phyloP scores from a whole-genome alignment of 768 basidiomycete species.

The Lepiota venenata region DNA sequence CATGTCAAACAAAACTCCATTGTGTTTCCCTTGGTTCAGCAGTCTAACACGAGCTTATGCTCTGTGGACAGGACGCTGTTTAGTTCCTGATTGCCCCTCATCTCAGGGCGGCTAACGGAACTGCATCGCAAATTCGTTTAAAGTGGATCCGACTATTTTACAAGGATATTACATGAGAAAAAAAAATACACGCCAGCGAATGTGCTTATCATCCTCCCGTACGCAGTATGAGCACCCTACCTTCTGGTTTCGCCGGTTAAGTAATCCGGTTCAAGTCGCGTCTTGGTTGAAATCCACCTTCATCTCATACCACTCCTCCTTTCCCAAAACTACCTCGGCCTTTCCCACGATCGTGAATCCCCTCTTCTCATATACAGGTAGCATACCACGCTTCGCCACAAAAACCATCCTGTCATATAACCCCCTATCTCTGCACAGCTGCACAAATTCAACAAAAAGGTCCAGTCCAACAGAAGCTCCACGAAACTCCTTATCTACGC shows the following conservation, averaged over 20 bases:
- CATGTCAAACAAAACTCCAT: neutral
- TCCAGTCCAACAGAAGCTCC: too few relatives aligned
- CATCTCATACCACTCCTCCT: conserved; percentile 8
- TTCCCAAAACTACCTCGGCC: conserved; percentile 2
- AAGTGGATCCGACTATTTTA: too few relatives aligned
- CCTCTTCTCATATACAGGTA: neutral
- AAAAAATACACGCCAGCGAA: too few relatives aligned
- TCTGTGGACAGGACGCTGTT: too few relatives aligned
- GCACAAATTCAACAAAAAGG: too few relatives aligned
- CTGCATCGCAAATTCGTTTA: too few relatives aligned
- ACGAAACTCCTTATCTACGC: neutral
- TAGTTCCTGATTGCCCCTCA: too few relatives aligned
- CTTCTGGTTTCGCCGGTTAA: neutral
- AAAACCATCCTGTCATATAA: conserved; percentile 4
- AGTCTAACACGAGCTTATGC: too few relatives aligned
- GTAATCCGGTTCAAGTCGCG: neutral
- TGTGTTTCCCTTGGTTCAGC: neutral
- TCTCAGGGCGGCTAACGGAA: too few relatives aligned
- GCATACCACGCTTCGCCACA: neutral
- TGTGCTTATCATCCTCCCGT: too few relatives aligned
- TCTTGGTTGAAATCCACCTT: neutral
- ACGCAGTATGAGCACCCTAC: neutral
- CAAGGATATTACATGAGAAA: too few relatives aligned
- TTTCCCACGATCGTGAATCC: neutral
- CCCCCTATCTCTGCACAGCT: conserved; percentile 1